A percentile compares a stretch with the other conserved stretches of the same genome.
Conservation (phyloP, 352 stramenopile genomes). For the Pythium dissimile region DNA sequence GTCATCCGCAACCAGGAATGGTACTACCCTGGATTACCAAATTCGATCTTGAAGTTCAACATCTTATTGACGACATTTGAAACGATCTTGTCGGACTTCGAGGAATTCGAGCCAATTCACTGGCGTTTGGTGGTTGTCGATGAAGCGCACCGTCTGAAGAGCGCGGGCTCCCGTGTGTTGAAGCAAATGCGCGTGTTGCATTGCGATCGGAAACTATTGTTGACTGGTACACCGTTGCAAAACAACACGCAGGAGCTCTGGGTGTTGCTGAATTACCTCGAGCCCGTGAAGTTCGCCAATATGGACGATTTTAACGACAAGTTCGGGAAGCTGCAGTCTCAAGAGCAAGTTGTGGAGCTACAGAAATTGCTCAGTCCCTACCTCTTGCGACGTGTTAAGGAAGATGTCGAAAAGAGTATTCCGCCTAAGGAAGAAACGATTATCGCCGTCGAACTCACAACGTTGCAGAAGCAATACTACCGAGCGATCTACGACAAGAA, state of each 20-base stretch:
- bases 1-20: slow-evolving; percentile 86
- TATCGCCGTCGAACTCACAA: slow-evolving; percentile 96
- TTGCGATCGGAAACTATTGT: slow-evolving; percentile 89
- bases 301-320: slow-evolving; percentile 89
- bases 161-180: slow-evolving; percentile 70
- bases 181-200: slow-evolving; percentile 86
- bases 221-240: slow-evolving; percentile 97
- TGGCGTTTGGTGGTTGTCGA: slow-evolving; percentile 82
- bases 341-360: slow-evolving; percentile 93
- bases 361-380: slow-evolving; percentile 94
- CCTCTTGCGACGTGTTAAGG: slow-evolving; percentile 96
- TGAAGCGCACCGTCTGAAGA: slow-evolving; percentile 83
- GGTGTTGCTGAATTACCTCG: slow-evolving; percentile 96
- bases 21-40: slow-evolving; percentile 85
- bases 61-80: slow-evolving; percentile 83
- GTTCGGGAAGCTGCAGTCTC: slow-evolving; percentile 91
- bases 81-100: slow-evolving; percentile 79
- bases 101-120: slow-evolving; percentile 85
- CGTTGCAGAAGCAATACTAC: slow-evolving; percentile 99
- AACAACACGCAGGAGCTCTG: slow-evolving; percentile 97
- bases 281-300: slow-evolving; percentile 91
- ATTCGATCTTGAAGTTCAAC: slow-evolving; percentile 91
- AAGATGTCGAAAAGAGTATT: slow-evolving; percentile 95
- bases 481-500: slow-evolving; percentile 99
- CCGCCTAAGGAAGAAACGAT: slow-evolving; percentile 97